These are phyloP conservation scores for Bodo saltans DNA, from an alignment of 78 protist species.

Conservation along the genomic window DNA sequence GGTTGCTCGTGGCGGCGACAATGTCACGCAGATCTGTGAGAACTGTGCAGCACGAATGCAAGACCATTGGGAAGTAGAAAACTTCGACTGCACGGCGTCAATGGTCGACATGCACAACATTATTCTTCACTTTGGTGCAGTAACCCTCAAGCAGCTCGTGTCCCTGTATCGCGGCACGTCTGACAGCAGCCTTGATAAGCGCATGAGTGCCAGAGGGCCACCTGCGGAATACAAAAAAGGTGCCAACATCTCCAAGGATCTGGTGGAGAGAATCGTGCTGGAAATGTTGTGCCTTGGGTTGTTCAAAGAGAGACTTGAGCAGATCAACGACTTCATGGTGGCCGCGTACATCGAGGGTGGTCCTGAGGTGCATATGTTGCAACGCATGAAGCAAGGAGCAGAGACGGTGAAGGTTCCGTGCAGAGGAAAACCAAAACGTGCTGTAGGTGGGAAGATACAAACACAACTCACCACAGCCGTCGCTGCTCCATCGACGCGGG, in stretches of 20 bases:
- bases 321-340: constrained; percentile 5
- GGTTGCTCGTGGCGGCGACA: no score
- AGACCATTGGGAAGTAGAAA: background rate
- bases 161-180: constrained; percentile 1
- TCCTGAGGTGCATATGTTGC: no score
- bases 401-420: no score
- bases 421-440: no score
- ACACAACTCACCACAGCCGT: no score
- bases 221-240: constrained; percentile 12
- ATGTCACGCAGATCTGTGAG: background rate
- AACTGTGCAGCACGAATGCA: background rate
- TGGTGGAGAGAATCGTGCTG: constrained; percentile 21
- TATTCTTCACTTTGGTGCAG: background rate
- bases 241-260: background rate
- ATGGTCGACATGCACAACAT: background rate
- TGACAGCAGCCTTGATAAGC: background rate
- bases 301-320: background rate
- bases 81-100: background rate
- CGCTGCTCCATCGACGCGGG: no score
- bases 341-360: constrained; percentile 7
- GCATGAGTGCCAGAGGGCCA: background rate
- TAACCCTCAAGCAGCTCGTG: constrained; percentile 14
- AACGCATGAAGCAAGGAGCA: no score
- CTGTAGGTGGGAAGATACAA: no score
- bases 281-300: background rate